Conservation (phyloP, 2,329 filamentous ascomycete genomes). For the Aspergillus novoparasiticus region DNA sequence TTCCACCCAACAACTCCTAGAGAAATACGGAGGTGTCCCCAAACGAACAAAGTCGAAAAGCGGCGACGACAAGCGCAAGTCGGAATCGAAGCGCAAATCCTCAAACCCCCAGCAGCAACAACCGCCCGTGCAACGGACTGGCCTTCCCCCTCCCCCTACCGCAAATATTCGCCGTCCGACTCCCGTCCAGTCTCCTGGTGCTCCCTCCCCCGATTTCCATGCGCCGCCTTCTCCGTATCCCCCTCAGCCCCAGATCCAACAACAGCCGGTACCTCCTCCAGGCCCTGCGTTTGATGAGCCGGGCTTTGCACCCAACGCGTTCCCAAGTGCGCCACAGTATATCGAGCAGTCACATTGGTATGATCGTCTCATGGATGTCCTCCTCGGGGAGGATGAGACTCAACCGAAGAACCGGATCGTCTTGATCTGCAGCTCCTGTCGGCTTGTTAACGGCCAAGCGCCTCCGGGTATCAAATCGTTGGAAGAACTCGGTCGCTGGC, state of each 20-base stretch:
- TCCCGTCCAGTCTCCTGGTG: constrained; percentile 12
- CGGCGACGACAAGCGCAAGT: constrained; percentile 25
- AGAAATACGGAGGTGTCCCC: constrained; percentile 82
- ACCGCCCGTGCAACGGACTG: constrained; percentile 49
- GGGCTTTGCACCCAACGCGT: constrained; percentile 53
- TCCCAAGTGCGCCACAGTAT: constrained; percentile 38
- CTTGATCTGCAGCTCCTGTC: constrained; percentile 78
- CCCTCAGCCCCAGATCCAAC: constrained; percentile 27
- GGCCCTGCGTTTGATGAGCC: constrained; percentile 38
- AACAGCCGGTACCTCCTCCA: constrained; percentile 16
- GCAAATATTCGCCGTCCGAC: constrained; percentile 59
- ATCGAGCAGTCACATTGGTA: constrained; percentile 73
- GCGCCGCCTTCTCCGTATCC: constrained; percentile 21
- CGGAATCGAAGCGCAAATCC: constrained; percentile 22
- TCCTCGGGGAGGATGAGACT: constrained; percentile 94
- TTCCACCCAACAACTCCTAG: constrained; percentile 85
- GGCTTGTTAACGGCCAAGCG: constrained; percentile 92
- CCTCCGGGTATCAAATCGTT: constrained; percentile 79
- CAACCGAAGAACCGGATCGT: constrained; percentile 87
- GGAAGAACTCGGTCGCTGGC: constrained; percentile 83
- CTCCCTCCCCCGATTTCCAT: constrained; percentile 26
- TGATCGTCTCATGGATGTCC: constrained; percentile 85
- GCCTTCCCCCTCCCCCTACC: constrained; percentile 63
- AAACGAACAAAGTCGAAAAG: constrained; percentile 32
- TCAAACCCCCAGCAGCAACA: constrained; percentile 27